Conservation (phyloP, 768 basidiomycete genomes). For the Boletales sp. region DNA sequence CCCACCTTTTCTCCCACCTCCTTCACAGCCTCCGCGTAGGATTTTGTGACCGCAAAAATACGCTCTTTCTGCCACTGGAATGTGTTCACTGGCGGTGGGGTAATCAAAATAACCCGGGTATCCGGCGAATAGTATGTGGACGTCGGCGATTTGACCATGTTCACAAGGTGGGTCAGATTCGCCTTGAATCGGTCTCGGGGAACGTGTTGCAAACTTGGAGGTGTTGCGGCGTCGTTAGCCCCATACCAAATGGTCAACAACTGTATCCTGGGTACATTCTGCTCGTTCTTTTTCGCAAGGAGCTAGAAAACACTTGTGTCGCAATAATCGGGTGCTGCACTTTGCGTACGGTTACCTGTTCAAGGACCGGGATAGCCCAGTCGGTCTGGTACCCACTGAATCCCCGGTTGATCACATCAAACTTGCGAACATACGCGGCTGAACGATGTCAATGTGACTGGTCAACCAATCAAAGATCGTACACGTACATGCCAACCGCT, state of each 20-base stretch:
- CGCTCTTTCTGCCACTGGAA: constrained; percentile 49
- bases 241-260: constrained; percentile 90
- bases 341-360: constrained; percentile 46
- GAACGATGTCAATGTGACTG: neutral
- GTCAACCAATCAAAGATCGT: neutral
- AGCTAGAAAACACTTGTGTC: constrained; percentile 36
- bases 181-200: constrained; percentile 59
- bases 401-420: constrained; percentile 88
- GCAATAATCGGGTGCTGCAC: neutral
- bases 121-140: constrained; percentile 66
- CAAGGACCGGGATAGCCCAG: constrained; percentile 78
- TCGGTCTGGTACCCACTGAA: constrained; percentile 82
- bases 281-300: constrained; percentile 51
- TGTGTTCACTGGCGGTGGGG: constrained; percentile 80
- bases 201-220: constrained; percentile 69
- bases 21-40: constrained; percentile 69
- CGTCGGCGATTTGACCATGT: constrained; percentile 55
- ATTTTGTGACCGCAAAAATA: constrained; percentile 56
- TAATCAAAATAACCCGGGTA: constrained; percentile 77
- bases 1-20: constrained; percentile 52
- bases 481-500: constrained; percentile 49
- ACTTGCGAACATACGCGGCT: constrained; percentile 76
- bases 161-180: constrained; percentile 64
- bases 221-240: constrained; percentile 79
- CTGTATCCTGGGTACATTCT: constrained; percentile 55